Conservation (phyloP, 495 filamentous ascomycete genomes). For the Tuber umbilicatum region DNA sequence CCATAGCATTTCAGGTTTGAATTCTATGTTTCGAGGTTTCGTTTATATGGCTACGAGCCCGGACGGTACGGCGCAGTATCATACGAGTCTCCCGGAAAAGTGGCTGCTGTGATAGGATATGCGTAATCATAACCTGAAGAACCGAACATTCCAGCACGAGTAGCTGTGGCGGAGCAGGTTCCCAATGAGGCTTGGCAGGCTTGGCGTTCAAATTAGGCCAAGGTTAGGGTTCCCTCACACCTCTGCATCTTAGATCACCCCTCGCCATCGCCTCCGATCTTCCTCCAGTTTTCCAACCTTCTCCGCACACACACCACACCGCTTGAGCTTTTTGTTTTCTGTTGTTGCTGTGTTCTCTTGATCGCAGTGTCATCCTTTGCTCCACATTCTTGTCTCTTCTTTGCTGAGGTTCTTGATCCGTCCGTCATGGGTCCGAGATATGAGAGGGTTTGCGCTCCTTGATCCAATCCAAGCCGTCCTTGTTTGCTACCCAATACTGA, state of each 20-base stretch:
- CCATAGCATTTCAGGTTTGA: background rate
- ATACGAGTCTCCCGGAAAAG: background rate
- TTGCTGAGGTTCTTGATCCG: conserved; percentile 8
- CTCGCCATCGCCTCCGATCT: background rate
- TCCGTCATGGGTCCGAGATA: conserved; percentile 39
- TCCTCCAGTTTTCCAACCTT: background rate
- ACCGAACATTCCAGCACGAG: background rate
- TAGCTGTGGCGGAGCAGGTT: background rate
- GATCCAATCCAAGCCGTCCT: background rate
- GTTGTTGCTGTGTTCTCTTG: conserved; percentile 13
- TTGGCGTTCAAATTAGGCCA: background rate
- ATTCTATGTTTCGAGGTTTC: background rate
- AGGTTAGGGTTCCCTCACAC: background rate
- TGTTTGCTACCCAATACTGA: background rate
- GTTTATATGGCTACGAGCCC: background rate
- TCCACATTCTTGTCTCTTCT: conserved; percentile 10
- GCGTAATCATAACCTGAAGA: background rate
- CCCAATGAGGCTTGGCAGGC: background rate
- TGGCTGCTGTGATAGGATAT: background rate
- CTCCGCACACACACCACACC: background rate
- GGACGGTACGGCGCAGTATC: background rate
- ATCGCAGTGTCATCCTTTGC: conserved; percentile 9
- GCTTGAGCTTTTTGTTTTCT: conserved; percentile 8
- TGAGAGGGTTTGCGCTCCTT: conserved; percentile 35
- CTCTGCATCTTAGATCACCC: conserved; percentile 6